Evolutionary conservation across 495 filamentous ascomycete species (phyloP).

Genomic region (Xylaria telfairii): DNA sequence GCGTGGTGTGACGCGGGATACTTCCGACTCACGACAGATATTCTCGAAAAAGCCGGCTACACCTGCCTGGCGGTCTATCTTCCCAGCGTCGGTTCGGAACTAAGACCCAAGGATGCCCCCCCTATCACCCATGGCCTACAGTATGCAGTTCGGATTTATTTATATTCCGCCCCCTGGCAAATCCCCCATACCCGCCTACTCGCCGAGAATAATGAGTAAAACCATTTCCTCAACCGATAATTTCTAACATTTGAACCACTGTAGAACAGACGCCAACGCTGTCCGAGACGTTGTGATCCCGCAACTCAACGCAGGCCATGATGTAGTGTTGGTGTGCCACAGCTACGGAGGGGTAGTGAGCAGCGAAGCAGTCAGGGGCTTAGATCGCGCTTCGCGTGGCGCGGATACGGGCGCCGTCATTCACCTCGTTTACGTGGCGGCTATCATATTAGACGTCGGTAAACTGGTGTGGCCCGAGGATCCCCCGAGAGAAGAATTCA

Average conservation of each 20-base stretch:
- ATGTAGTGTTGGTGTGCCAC: constrained; percentile 57
- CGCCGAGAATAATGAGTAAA: neutral
- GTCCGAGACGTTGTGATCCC: constrained; percentile 37
- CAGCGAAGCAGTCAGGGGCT: constrained; percentile 53
- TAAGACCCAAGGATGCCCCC: constrained; percentile 33
- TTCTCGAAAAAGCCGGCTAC: constrained; percentile 46
- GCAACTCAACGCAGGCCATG: constrained; percentile 44
- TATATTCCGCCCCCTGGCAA: neutral
- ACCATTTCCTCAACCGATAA: neutral
- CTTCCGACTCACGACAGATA: constrained; percentile 42
- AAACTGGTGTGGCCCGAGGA: constrained; percentile 24
- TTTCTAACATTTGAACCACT: neutral
- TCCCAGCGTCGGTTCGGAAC: constrained; percentile 39
- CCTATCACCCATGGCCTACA: constrained; percentile 31
- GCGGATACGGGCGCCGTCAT: constrained; percentile 19
- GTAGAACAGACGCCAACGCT: constrained; percentile 29
- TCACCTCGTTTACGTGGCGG: constrained; percentile 23
- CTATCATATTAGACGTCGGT: constrained; percentile 25
- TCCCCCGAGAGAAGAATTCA: neutral
- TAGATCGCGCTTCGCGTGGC: constrained; percentile 26
- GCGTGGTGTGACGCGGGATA: constrained; percentile 52
- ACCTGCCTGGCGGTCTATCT: constrained; percentile 45
- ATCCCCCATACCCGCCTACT: neutral
- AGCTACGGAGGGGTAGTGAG: constrained; percentile 60
- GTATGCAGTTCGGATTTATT: neutral